These are phyloP conservation scores for Uronychia setigera DNA, from an alignment of 73 alveolate species.

Conservation along the genomic window DNA sequence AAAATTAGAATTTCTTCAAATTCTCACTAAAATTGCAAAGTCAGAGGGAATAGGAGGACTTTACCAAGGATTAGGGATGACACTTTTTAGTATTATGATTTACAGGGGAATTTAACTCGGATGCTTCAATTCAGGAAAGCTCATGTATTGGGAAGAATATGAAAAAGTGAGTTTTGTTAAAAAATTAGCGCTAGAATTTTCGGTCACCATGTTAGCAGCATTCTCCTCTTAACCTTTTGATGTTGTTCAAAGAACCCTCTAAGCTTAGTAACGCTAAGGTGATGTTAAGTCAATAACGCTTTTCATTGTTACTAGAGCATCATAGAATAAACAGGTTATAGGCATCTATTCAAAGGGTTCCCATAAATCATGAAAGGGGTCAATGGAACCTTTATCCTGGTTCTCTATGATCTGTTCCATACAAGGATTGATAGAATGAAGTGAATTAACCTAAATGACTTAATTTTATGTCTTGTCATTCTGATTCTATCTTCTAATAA, in stretches of 20 bases:
- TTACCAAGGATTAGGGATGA: conserved; percentile 78
- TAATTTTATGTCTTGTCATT: no score
- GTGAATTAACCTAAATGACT: no score
- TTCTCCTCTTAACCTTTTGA: conserved; percentile 78
- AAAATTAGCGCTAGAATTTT: conserved; percentile 60
- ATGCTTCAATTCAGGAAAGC: conserved; percentile 53
- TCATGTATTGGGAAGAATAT: conserved; percentile 34
- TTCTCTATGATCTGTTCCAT: no score
- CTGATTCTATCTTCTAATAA: no score
- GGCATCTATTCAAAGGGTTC: conserved; percentile 77
- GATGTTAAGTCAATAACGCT: conserved; percentile 49
- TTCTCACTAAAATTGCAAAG: conserved; percentile 47
- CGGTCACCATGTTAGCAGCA: conserved; percentile 68
- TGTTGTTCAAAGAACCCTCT: conserved; percentile 84
- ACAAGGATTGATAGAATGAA: no score
- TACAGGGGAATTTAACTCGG: conserved; percentile 87
- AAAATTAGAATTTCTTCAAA: conserved; percentile 67
- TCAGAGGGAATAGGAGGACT: conserved; percentile 63
- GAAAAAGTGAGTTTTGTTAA: conserved; percentile 17
- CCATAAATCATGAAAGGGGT: conserved; percentile 21
- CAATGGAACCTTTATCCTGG: conserved; percentile 4
- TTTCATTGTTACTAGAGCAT: conserved; percentile 66
- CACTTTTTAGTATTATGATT: conserved; percentile 63
- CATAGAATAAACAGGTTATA: conserved; percentile 64
- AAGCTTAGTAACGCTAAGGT: conserved; percentile 79